Percentiles rank a stretch among this genome's conserved stretches.
Evolutionary conservation across 306 rosid genomes (phyloP).

Genomic region (Cucurbita moschata): DNA sequence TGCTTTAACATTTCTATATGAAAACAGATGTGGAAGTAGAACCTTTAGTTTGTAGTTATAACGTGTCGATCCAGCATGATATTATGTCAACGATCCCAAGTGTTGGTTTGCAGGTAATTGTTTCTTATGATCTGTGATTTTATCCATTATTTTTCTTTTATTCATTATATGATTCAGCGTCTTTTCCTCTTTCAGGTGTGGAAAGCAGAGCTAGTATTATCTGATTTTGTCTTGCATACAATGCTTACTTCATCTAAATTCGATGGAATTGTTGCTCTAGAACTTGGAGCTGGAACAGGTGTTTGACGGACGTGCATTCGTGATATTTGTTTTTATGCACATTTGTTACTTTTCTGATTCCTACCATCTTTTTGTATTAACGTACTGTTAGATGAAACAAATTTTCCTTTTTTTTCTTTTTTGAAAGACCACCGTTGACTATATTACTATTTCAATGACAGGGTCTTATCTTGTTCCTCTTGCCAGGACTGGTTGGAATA

Average conservation of each 20-base stretch:
- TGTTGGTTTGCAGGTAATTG: slow-evolving; percentile 78
- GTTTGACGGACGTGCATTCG: not conserved
- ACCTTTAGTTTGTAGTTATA: slow-evolving; percentile 8
- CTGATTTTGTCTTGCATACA: slow-evolving; percentile 72
- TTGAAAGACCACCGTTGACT: not conserved
- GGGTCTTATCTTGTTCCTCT: slow-evolving; percentile 16
- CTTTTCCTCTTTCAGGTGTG: slow-evolving; percentile 37
- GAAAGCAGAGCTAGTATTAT: slow-evolving; percentile 61
- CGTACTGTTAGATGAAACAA: not conserved
- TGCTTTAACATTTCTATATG: not conserved
- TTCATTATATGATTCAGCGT: not conserved
- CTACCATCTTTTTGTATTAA: not conserved
- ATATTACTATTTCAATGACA: slow-evolving; percentile 14
- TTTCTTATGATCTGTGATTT: not conserved
- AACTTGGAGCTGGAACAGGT: slow-evolving; percentile 95
- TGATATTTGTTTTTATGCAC: not conserved
- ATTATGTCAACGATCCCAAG: slow-evolving; percentile 67
- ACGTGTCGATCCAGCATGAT: slow-evolving; percentile 48
- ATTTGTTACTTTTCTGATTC: not conserved
- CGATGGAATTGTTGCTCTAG: slow-evolving; percentile 43
- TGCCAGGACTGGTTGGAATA: slow-evolving; percentile 67
- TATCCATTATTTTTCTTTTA: not conserved
- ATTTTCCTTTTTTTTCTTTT: not conserved
- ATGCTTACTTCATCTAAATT: slow-evolving; percentile 44
- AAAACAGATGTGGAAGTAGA: slow-evolving; percentile 1